Evolutionary conservation across 345 rosid species (phyloP).

Genomic region (Dipteronia sinensis): DNA sequence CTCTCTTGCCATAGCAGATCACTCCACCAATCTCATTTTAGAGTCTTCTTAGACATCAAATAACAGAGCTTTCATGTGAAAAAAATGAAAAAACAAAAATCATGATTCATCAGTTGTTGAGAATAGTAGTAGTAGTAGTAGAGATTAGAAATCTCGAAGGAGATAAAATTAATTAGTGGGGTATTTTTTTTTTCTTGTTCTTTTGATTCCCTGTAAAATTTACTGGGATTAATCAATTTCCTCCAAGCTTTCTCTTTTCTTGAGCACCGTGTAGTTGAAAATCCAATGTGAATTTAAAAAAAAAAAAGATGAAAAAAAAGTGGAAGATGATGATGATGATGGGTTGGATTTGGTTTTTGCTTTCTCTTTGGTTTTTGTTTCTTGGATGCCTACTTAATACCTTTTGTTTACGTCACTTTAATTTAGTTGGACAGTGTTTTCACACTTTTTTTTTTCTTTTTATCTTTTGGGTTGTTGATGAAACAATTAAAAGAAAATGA

Average conservation of each 20-base stretch:
- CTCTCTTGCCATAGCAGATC: conserved; percentile 59
- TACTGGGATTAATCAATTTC: conserved; percentile 3
- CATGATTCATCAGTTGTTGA: conserved; percentile 10
- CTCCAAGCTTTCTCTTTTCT: neutral
- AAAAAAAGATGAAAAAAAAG: neutral
- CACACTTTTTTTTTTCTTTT: neutral
- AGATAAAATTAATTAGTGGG: conserved; percentile 25
- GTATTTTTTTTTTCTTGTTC: conserved; percentile 15
- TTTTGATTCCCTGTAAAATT: conserved; percentile 32
- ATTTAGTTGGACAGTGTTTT: conserved; percentile 1
- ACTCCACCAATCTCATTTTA: conserved; percentile 59
- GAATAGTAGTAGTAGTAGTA: neutral
- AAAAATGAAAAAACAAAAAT: conserved; percentile 1
- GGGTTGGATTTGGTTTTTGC: conserved; percentile 34
- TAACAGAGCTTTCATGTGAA: conserved; percentile 5
- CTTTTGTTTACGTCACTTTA: conserved; percentile 19
- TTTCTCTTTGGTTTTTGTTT: conserved; percentile 21
- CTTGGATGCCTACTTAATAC: conserved; percentile 30
- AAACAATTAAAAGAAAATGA: conserved; percentile 8
- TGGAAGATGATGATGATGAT: conserved; percentile 34
- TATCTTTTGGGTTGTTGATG: too few relatives aligned
- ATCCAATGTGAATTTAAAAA: neutral
- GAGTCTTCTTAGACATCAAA: conserved; percentile 66
- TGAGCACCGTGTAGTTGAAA: neutral
- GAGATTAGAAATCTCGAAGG: conserved; percentile 31